phyloP scores from a whole-genome alignment of 164 flowering plant species.

The Stephania japonica region DNA sequence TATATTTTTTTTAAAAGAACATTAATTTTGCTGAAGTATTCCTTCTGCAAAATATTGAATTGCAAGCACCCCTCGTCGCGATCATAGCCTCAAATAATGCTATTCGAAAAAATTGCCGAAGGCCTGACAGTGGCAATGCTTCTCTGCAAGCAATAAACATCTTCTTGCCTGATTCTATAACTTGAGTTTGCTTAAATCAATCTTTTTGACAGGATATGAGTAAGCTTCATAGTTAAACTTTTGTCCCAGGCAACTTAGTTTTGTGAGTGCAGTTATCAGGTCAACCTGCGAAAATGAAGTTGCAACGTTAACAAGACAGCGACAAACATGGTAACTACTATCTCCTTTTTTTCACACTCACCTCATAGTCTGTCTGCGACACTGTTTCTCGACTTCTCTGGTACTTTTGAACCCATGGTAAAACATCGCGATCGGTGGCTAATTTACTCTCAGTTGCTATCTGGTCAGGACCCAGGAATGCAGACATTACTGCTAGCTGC shows the following conservation, averaged over 20 bases:
- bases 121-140: neutral
- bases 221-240: conserved; percentile 86
- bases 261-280: conserved; percentile 80
- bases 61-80: neutral
- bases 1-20: no score
- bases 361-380: conserved; percentile 92
- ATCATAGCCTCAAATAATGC: neutral
- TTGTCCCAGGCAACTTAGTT: conserved; percentile 74
- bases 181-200: conserved; percentile 77
- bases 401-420: conserved; percentile 86
- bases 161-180: conserved; percentile 24
- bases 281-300: conserved; percentile 58
- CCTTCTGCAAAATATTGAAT: neutral
- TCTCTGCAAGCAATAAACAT: neutral
- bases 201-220: conserved; percentile 54
- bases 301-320: neutral
- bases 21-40: neutral
- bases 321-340: neutral
- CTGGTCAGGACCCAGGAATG: conserved; percentile 95
- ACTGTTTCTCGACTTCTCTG: conserved; percentile 94
- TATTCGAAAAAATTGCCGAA: neutral
- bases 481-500: conserved; percentile 95
- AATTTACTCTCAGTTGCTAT: conserved; percentile 56
- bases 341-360: conserved; percentile 9
- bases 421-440: conserved; percentile 73